Base-by-base conservation (phyloP, 768 basidiomycete species). In the Mycena crocata region DNA sequence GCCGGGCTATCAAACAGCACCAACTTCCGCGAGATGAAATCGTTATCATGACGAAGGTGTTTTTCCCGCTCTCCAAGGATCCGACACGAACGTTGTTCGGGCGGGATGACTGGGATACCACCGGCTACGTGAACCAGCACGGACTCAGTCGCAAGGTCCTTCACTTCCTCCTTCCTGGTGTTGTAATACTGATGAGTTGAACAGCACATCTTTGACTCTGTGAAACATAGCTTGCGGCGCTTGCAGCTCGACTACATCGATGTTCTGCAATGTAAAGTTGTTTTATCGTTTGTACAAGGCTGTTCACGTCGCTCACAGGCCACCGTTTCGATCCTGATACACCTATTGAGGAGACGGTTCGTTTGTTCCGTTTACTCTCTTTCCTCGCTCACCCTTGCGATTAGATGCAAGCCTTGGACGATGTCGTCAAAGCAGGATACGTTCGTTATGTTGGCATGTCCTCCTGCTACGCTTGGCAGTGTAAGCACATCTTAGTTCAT, bases 321-420 rank as follows among this genome's bases (percentile, higher is more conserved):
- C 85, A 88, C 72, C 81, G 87, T 6, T 88, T 89, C 67, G 89
- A 89, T 66, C 59, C 77, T n/a, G 79, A 87, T 5, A 89, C 89
- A 0, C 87, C 89, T 1, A 87, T 89, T 34, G 85, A 84, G 40
- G 88, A 87, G 70, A 86, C 85, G 12, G 85, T 83, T 62, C 66
- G 75, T 55, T 21, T 4, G 37, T n/a, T 26, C 21, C 45, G 32
- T 50, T 34, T 48, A 32, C 28, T 28, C 50, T 2, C 12, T 8
- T 32, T n/a, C 34, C 21, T 46, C 17, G 34, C 30, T 19, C 32
- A 65, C 60, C 37, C 31, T 37, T 31, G 42, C 28, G 14, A 39
- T 7, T 19, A 86, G 86, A 90, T 91, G 89, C 85, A 87, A 82
- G 89, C 89, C 9, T 79, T 90, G 15, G 86, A 91, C 57, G 90